Conservation (phyloP, 257 asterid genomes). For the Solanum medicagineum region DNA sequence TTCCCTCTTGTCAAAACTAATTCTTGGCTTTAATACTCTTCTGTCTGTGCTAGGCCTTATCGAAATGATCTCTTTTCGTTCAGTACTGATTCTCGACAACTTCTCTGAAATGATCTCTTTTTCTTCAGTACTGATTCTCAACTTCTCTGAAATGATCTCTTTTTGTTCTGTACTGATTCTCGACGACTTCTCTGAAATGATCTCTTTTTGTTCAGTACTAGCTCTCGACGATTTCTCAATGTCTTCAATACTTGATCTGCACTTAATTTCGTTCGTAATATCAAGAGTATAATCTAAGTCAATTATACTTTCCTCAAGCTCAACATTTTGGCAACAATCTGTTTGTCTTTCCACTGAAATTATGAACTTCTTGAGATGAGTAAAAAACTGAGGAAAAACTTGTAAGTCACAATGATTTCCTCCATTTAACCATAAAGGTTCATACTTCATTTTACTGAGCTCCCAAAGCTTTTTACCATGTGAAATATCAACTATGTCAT, state of each 20-base stretch:
- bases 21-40: background rate
- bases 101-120: background rate
- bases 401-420: slow-evolving; percentile 3
- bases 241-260: background rate
- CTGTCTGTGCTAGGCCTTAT: background rate
- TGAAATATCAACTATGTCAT: slow-evolving; percentile 3
- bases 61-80: background rate
- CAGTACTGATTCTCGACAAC: background rate
- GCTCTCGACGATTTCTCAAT: background rate
- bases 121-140: background rate
- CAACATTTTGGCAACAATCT: background rate
- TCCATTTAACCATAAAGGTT: slow-evolving; percentile 4
- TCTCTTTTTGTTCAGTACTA: background rate
- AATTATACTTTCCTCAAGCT: background rate
- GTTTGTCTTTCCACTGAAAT: background rate
- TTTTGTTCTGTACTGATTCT: background rate
- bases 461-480: slow-evolving; percentile 6
- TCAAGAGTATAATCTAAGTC: background rate
- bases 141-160: background rate
- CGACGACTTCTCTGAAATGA: background rate
- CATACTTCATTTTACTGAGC: background rate
- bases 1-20: background rate
- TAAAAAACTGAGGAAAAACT: background rate
- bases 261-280: background rate
- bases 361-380: slow-evolving; percentile 2